A percentile compares a stretch with the other conserved stretches of the same genome.
These are phyloP conservation scores for Tolypocladium ovalisporum DNA, from an alignment of 2,329 filamentous ascomycete species.

Conservation along the genomic window DNA sequence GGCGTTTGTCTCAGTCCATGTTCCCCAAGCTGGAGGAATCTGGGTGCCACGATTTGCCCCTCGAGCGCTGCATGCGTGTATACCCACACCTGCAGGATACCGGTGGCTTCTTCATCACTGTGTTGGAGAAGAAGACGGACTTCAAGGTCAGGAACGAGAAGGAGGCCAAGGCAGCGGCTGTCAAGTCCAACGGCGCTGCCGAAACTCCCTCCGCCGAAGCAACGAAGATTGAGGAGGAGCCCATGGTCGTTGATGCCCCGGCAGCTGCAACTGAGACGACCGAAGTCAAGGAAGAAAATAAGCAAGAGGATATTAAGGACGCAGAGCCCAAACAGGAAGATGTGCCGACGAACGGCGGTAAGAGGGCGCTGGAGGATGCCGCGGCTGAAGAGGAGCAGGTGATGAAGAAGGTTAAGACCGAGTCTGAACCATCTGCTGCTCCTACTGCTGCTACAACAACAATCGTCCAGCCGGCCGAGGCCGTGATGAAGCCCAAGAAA, in stretches of 20 bases:
- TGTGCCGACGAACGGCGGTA: slow-evolving; percentile 16
- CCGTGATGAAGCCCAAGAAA: slow-evolving; percentile 24
- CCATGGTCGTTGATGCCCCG: background rate
- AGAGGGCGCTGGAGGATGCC: slow-evolving; percentile 21
- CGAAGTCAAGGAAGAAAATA: slow-evolving; percentile 15
- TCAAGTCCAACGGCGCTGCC: slow-evolving; percentile 3
- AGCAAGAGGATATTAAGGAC: slow-evolving; percentile 19
- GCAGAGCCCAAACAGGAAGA: slow-evolving; percentile 12
- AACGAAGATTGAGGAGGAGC: slow-evolving; percentile 10
- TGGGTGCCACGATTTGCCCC: slow-evolving; percentile 54
- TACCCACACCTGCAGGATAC: slow-evolving; percentile 96
- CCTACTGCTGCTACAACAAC: slow-evolving; percentile 6
- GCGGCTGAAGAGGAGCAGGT: slow-evolving; percentile 26
- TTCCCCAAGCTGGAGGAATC: slow-evolving; percentile 54
- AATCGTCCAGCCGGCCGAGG: slow-evolving; percentile 8
- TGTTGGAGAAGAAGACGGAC: slow-evolving; percentile 83
- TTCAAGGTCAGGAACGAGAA: slow-evolving; percentile 68
- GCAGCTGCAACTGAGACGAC: slow-evolving; percentile 9
- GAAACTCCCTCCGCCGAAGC: slow-evolving; percentile 7
- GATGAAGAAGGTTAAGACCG: slow-evolving; percentile 39
- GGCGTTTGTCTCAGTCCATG: slow-evolving; percentile 68
- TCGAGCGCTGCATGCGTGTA: slow-evolving; percentile 85
- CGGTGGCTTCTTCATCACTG: slow-evolving; percentile 94
- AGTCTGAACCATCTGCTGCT: slow-evolving; percentile 9
- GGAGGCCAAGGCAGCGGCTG: slow-evolving; percentile 26